Evolutionary conservation across 495 filamentous ascomycete genomes (phyloP).

Genomic region (Daldinia caldariorum): DNA sequence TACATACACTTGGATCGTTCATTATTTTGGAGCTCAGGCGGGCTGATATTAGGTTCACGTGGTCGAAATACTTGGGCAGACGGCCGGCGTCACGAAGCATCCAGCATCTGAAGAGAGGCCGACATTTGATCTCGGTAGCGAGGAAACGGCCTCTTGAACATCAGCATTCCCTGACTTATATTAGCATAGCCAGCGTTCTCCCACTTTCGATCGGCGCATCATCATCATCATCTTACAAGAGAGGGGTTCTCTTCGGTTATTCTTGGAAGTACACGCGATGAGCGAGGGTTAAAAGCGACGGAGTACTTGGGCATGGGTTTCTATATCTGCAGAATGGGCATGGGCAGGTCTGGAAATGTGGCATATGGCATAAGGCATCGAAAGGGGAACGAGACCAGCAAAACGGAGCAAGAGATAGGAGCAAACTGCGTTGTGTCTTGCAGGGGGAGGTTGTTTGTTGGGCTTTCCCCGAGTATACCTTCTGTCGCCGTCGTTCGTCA

Average conservation of each 20-base stretch:
- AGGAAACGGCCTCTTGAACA: constrained; percentile 30
- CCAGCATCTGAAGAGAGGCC: constrained; percentile 39
- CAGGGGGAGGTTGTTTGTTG: constrained; percentile 18
- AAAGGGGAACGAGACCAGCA: constrained; percentile 24
- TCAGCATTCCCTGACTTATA: constrained; percentile 42
- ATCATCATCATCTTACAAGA: constrained; percentile 17
- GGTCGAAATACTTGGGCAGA: constrained; percentile 40
- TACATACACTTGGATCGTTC: constrained; percentile 44
- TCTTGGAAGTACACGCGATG: constrained; percentile 25
- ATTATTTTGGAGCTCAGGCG: constrained; percentile 38
- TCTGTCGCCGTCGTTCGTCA: constrained; percentile 13
- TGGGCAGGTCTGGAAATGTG: constrained; percentile 14
- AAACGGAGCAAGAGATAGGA: constrained; percentile 13
- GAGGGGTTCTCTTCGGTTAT: constrained; percentile 24
- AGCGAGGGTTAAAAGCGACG: constrained; percentile 40
- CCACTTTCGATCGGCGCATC: constrained; percentile 40
- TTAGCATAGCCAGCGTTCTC: constrained; percentile 45
- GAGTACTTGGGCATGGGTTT: constrained; percentile 38
- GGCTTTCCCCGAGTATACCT: constrained; percentile 26
- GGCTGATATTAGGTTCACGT: constrained; percentile 43
- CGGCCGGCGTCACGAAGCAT: constrained; percentile 38
- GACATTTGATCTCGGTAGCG: constrained; percentile 31
- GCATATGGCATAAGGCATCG: constrained; percentile 18
- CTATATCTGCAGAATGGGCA: constrained; percentile 17
- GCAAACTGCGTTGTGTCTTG: constrained; percentile 15